These are phyloP conservation scores for Curvularia eragrostidis DNA, from an alignment of 2,329 filamentous ascomycete genomes.

Conservation along the genomic window DNA sequence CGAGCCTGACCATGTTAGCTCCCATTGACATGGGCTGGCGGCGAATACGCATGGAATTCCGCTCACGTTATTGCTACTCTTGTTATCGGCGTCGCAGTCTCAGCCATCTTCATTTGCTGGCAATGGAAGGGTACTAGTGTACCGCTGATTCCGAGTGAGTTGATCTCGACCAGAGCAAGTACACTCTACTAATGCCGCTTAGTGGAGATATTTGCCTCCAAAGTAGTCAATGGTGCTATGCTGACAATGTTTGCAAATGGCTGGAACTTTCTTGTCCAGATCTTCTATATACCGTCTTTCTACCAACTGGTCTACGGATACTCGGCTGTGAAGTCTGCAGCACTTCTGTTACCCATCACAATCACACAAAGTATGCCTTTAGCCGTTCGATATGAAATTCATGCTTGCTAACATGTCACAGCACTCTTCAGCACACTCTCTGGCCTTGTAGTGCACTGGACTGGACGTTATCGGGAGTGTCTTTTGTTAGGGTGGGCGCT, in stretches of 20 bases:
- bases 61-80: constrained; percentile 61
- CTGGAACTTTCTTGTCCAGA: constrained; percentile 63
- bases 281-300: constrained; percentile 69
- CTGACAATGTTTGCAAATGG: constrained; percentile 64
- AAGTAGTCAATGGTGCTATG: constrained; percentile 26
- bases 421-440: constrained; percentile 32
- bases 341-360: constrained; percentile 55
- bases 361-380: constrained; percentile 46
- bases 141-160: constrained; percentile 64
- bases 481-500: constrained; percentile 30
- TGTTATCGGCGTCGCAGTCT: constrained; percentile 57
- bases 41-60: constrained; percentile 61
- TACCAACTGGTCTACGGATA: constrained; percentile 64
- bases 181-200: background rate
- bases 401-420: background rate
- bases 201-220: constrained; percentile 29
- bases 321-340: constrained; percentile 59
- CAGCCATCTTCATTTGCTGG: constrained; percentile 60
- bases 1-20: constrained; percentile 19
- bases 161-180: background rate
- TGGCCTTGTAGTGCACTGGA: constrained; percentile 27
- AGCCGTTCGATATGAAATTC: too few relatives aligned
- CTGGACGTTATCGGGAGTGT: constrained; percentile 29
- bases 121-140: constrained; percentile 65
- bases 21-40: constrained; percentile 65